Base-by-base conservation (phyloP, 2,329 filamentous ascomycete species). In the Trichoderma gracile region DNA sequence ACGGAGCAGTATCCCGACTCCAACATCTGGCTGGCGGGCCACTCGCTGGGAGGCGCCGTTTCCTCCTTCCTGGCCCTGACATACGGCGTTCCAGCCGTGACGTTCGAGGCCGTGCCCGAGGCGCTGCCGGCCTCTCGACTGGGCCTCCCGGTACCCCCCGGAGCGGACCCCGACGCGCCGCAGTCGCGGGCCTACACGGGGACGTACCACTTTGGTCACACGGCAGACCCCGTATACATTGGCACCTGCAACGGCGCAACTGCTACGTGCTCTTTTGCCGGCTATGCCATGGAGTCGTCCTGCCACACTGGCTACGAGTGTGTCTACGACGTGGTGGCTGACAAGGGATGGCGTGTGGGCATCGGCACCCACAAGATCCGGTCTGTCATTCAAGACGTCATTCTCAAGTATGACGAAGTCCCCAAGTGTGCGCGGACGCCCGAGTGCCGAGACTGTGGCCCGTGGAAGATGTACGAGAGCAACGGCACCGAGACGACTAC, bases 401-500 rank as follows among this genome's bases (percentile, higher is more conserved):
- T 98, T 67, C 83, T 89, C 71, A 88, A 88, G 70, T 98, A 98
- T 72, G 90, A 96, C 67, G 79, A 82, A 3, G 91, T 96, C 0
- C 90, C 95, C 0, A 79, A 85, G 68, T 98, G 95, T 76, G 84
- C 84, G 61, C 82, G 84, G 33, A 93, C 94, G 7, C 83, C 87
- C 23, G 89, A 92, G 59, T 98, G 95, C 74, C 87, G 90, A 46
- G 95, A 99, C 75, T 98, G 94, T 72, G 91, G 86, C 65, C 88
- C 89, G 63, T 98, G 95, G 95, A 96, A 97, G 72, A 96, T 93
- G 81, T 96, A 92, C 73, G 89, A 93, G 76, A 96, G 93, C 75
- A 97, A 97, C 74, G 90, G 90, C 33, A 95, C 91, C 1, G 89
- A 93, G 68, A 84, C 82, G 1, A 92, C 88, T 0, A 90, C 89